These are phyloP conservation scores for Prosopis cineraria DNA, from an alignment of 306 rosid species.

Conservation along the genomic window DNA sequence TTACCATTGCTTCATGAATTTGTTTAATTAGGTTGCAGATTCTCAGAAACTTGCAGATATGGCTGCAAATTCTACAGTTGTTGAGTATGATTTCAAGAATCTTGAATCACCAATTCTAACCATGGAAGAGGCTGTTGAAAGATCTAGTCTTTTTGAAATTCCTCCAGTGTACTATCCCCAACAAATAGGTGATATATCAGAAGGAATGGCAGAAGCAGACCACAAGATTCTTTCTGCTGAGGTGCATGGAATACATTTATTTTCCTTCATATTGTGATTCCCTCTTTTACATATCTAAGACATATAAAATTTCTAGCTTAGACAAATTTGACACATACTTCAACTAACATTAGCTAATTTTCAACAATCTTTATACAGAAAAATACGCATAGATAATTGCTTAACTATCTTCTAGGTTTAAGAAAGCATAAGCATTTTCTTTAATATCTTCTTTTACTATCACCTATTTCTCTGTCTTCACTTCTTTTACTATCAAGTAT, in stretches of 20 bases:
- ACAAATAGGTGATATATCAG: constrained; percentile 63
- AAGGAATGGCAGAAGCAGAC: constrained; percentile 91
- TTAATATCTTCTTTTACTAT: background rate
- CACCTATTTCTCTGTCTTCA: background rate
- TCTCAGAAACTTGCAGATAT: constrained; percentile 78
- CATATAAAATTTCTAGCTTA: background rate
- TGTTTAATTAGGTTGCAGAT: constrained; percentile 82
- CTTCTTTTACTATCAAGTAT: background rate
- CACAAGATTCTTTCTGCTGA: constrained; percentile 65
- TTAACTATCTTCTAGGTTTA: background rate
- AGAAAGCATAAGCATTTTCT: background rate
- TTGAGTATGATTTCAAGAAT: constrained; percentile 63
- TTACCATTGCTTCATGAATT: background rate
- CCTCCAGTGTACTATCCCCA: constrained; percentile 58
- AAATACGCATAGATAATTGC: background rate
- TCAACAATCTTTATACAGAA: background rate
- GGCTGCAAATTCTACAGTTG: constrained; percentile 65
- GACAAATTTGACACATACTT: background rate
- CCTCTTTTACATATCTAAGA: background rate
- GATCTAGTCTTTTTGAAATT: constrained; percentile 68
- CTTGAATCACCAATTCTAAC: constrained; percentile 71
- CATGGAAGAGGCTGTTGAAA: constrained; percentile 77
- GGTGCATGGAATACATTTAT: constrained; percentile 46
- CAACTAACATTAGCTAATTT: background rate
- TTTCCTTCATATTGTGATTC: background rate